These are phyloP conservation scores for Clarireedia monteithiana DNA, from an alignment of 2,329 filamentous ascomycete genomes.

Conservation along the genomic window DNA sequence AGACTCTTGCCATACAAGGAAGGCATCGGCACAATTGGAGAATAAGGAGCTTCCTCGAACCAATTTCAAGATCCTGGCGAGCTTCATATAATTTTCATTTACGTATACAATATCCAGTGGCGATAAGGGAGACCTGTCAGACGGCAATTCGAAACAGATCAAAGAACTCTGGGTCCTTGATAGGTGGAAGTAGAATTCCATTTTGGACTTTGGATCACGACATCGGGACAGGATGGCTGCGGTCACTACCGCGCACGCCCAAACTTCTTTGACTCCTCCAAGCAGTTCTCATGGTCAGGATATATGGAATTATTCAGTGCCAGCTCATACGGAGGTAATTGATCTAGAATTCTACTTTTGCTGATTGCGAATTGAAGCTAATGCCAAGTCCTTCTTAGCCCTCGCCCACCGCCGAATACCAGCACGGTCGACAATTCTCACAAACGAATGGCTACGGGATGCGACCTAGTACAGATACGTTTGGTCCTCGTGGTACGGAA, in stretches of 20 bases:
- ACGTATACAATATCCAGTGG: too few species aligned
- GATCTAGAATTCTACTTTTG: not conserved
- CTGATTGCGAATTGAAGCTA: too few species aligned
- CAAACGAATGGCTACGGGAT: slow-evolving; percentile 15
- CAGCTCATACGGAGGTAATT: slow-evolving; percentile 25
- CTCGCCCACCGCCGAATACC: not conserved
- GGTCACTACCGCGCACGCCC: slow-evolving; percentile 30
- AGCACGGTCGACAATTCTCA: slow-evolving; percentile 9
- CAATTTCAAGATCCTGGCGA: too few species aligned
- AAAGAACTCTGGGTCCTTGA: not conserved
- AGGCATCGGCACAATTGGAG: too few species aligned
- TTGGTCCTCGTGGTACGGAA: slow-evolving; percentile 14
- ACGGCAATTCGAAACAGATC: not conserved
- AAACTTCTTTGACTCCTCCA: slow-evolving; percentile 26
- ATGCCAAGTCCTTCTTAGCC: too few species aligned
- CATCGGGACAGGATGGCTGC: slow-evolving; percentile 25
- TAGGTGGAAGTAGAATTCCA: not conserved
- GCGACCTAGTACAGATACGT: not conserved
- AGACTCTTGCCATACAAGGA: too few species aligned
- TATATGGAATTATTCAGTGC: slow-evolving; percentile 28
- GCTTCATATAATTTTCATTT: too few species aligned
- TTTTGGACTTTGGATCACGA: not conserved
- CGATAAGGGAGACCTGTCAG: too few species aligned
- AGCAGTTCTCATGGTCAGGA: slow-evolving; percentile 25
- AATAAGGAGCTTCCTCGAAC: too few species aligned